These are phyloP conservation scores for Juglanconis juglandina DNA, from an alignment of 2,329 filamentous ascomycete genomes.

Conservation along the genomic window DNA sequence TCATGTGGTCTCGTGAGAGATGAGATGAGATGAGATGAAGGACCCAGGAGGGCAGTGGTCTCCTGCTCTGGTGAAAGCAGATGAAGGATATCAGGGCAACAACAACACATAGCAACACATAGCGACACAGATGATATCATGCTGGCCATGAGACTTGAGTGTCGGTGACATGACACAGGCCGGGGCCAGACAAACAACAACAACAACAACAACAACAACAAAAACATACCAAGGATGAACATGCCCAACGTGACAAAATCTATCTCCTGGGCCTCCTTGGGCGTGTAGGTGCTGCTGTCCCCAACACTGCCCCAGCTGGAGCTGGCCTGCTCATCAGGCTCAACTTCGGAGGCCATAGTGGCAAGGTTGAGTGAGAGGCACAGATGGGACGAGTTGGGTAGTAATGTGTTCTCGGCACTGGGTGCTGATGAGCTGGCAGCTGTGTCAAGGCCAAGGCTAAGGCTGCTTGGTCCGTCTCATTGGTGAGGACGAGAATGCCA, in stretches of 20 bases:
- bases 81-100: conserved; percentile 2
- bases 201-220: background rate
- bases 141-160: background rate
- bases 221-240: conserved; percentile 63
- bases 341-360: conserved; percentile 27
- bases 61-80: conserved; percentile 4
- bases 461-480: background rate
- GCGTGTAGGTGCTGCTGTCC: background rate
- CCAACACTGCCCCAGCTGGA: conserved; percentile 7
- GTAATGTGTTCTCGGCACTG: background rate
- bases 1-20: background rate
- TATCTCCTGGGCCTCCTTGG: conserved; percentile 37
- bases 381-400: background rate
- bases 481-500: background rate
- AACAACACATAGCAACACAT: background rate
- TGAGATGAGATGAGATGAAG: background rate
- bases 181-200: background rate
- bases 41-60: background rate
- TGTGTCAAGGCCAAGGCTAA: background rate
- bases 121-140: too few species aligned
- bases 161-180: background rate
- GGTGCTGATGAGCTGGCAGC: background rate
- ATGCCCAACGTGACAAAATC: conserved; percentile 70
- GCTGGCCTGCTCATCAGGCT: conserved; percentile 18
- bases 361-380: background rate